Base-by-base conservation (phyloP, 495 filamentous ascomycete species). In the Penicillium flavigenum region DNA sequence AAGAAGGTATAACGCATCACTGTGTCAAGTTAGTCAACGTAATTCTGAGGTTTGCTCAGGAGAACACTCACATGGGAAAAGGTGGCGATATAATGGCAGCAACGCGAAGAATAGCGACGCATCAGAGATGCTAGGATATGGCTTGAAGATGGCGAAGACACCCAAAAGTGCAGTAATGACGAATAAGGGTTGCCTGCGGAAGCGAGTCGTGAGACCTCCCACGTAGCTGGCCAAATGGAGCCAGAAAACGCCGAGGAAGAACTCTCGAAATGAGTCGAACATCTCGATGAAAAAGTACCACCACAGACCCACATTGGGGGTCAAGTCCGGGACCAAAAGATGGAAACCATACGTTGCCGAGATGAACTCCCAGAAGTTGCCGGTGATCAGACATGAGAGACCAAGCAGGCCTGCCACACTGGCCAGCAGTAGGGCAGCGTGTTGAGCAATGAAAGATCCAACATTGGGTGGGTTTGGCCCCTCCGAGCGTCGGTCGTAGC, bases 241-340 rank as follows among this genome's bases (percentile, higher is more conserved):
- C 91, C 95, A 97, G 72, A 98, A 98, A 6, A 98, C 91, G 20
- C 89, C 95, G 3, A 98, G 81, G 80, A 98, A 98, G 78, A 98
- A 98, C 48, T 88, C 87, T 22, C 94, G 85, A 80, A 98, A 98
- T 5, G 91, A 93, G 72, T 98, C 94, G 69, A 98, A 98, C 85
- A 98, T 98, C 74, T 98, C 94, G 63, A 93, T 95, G 75, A 98
- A 98, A 73, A 98, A 98, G 75, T 98, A 98, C 94, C 94, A 98
- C 94, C 94, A 98, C 0, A 98, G 80, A 2, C 94, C 94, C 39
- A 95, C 86, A 61, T 98, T 98, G 22, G 94, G 94, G 0, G 93
- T 93, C 43, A 98, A 78, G 73, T 98, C 95, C 1, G 92, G 92
- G 4, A 98, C 84, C 4, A 94, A 83, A 14, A 98, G 79, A 63